phyloP scores from a whole-genome alignment of 495 filamentous ascomycete genomes.

The Aspergillus cristatus region DNA sequence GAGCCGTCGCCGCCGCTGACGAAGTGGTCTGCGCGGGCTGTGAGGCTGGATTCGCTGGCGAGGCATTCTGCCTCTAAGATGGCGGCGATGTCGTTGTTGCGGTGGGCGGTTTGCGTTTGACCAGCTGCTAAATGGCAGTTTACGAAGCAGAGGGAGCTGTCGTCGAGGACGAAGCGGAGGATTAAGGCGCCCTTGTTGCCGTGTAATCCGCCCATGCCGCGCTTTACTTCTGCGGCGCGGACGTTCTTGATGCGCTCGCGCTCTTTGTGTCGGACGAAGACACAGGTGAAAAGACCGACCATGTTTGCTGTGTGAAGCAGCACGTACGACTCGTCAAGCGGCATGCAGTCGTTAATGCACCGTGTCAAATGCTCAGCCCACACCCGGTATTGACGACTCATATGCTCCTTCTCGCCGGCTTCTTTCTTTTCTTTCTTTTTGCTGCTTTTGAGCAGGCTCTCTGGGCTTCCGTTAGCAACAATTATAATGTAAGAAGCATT shows the following conservation, averaged over 20 bases:
- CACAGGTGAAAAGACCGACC: conserved; percentile 89
- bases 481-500: neutral
- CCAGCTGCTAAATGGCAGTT: conserved; percentile 97
- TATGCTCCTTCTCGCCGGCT: conserved; percentile 76
- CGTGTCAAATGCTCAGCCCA: conserved; percentile 85
- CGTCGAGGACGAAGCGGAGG: conserved; percentile 81
- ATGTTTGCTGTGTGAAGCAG: conserved; percentile 82
- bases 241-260: conserved; percentile 67
- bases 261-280: conserved; percentile 79
- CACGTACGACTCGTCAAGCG: conserved; percentile 67
- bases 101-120: conserved; percentile 77
- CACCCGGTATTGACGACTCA: conserved; percentile 94
- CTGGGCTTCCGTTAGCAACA: conserved; percentile 26
- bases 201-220: conserved; percentile 85
- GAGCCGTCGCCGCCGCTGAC: conserved; percentile 85
- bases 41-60: conserved; percentile 53
- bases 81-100: conserved; percentile 86
- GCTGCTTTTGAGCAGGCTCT: conserved; percentile 51
- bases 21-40: conserved; percentile 61
- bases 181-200: conserved; percentile 97
- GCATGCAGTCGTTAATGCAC: conserved; percentile 74
- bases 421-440: conserved; percentile 97
- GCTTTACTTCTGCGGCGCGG: conserved; percentile 75
- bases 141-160: conserved; percentile 88
- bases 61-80: conserved; percentile 75